Evolutionary conservation across 106 monocot species (phyloP), one percentile per base, ranked within the genome.

Genomic region (Platanthera zijinensis): DNA sequence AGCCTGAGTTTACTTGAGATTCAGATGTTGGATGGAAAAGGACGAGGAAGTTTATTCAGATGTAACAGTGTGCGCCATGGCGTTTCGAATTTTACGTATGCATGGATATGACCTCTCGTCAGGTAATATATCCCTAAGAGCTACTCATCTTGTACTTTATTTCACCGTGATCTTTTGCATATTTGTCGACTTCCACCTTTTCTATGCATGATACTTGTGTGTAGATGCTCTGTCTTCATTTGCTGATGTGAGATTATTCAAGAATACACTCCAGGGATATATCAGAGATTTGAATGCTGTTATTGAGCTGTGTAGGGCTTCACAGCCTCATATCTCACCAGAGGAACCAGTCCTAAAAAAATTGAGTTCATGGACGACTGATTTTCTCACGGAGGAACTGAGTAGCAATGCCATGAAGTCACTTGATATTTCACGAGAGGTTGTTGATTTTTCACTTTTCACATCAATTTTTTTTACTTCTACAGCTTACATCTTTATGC

Each of bases 31-130:
- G 97, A 22, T 88, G 59, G 68, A 90, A 57, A 85, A 84, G 59
- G 91, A 92, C 79, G 97, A 91, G 67, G 87, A 99, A 78, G 79
- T 99, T 66, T 73, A 48, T 68, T 86, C 79, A 75, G 86, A 90
- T 28, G 50, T 85, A 75, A 48, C 81, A 12, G 90, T 89, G 17
- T 82, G 80, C 83, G 89, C 91, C 66, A 72, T 99, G 83, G 90
- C 97, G 73, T 99, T 99, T 84, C 86, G 97, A 49, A 75, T 92
- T 85, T 70, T 99, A 50, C 83, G 91, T 68, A 83, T 92, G 85
- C 79, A 99, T 78, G 97, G 94, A 77, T 99, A 92, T 82, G 82
- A 82, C 47, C 32, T 99, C 22, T 90, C 91, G 76, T 85, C 94
- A 77, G 88, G 97, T 93, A 82, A 14, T 69, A 77, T 77, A 10